A percentile compares a stretch with the other conserved stretches of the same genome.
Conservation (phyloP, 495 filamentous ascomycete species). For the Penicillium ucsense region DNA sequence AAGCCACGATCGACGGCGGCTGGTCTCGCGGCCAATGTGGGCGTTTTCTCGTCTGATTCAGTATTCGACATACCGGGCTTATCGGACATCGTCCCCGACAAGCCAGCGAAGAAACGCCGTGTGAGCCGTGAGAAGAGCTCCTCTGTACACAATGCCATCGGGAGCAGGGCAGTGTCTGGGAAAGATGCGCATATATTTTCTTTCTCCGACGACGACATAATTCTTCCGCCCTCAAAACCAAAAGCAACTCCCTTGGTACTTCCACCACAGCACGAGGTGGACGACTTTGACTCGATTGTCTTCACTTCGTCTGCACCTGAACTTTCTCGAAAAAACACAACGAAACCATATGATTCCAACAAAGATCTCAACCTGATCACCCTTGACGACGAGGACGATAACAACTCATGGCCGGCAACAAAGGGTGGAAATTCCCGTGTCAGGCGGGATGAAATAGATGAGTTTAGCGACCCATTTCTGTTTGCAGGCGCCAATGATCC, state of each 20-base stretch:
- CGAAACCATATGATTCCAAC: background rate
- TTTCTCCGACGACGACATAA: slow-evolving; percentile 30
- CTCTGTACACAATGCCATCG: background rate
- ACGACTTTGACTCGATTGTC: slow-evolving; percentile 42
- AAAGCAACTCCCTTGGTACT: slow-evolving; percentile 2
- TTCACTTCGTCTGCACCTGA: slow-evolving; percentile 42
- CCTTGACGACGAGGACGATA: slow-evolving; percentile 31
- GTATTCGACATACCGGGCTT: slow-evolving; percentile 29
- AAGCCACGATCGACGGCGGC: slow-evolving; percentile 5
- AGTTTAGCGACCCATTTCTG: slow-evolving; percentile 29
- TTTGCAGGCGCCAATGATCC: slow-evolving; percentile 25
- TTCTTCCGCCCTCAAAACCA: slow-evolving; percentile 12
- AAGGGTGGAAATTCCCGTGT: background rate
- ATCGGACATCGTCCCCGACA: slow-evolving; percentile 24
- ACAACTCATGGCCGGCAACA: slow-evolving; percentile 8
- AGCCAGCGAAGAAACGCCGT: slow-evolving; percentile 31
- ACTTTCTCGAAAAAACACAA: slow-evolving; percentile 4
- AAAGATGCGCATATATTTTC: slow-evolving; percentile 13
- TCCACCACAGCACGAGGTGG: slow-evolving; percentile 3
- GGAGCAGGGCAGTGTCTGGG: background rate
- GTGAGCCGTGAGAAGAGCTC: slow-evolving; percentile 20
- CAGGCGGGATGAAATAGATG: slow-evolving; percentile 23
- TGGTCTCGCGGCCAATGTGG: slow-evolving; percentile 4
- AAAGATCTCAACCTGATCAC: slow-evolving; percentile 19
- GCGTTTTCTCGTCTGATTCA: slow-evolving; percentile 39